Evolutionary conservation across 169 alveolate species (phyloP).

Genomic region (Theileria annulata): DNA sequence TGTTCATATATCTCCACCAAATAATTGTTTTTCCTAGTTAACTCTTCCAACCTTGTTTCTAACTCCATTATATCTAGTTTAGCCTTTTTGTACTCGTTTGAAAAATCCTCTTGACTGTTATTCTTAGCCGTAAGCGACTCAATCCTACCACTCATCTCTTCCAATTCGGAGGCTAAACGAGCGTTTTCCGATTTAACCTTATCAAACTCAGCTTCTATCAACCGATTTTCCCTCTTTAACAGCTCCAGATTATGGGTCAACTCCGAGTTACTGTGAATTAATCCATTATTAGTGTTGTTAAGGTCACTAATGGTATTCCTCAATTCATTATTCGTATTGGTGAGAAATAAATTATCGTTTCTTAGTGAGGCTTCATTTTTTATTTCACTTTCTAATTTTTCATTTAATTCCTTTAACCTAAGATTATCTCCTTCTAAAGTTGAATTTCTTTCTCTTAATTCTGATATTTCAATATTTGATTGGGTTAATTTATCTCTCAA

Average conservation of each 20-base stretch:
- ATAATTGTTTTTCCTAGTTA: conserved; percentile 12
- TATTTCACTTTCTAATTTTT: too few species aligned
- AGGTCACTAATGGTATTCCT: background rate
- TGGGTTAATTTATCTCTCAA: too few species aligned
- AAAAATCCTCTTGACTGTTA: background rate
- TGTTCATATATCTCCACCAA: conserved; percentile 17
- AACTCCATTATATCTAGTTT: background rate
- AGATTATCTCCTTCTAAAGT: too few species aligned
- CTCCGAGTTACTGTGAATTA: background rate
- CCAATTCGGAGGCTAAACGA: background rate
- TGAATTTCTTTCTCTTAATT: too few species aligned
- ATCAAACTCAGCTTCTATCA: conserved; percentile 13
- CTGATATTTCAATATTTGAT: too few species aligned
- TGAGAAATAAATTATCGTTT: too few species aligned
- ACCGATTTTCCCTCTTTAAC: conserved; percentile 5
- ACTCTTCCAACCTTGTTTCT: background rate
- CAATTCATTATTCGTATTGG: too few species aligned
- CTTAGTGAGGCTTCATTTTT: too few species aligned
- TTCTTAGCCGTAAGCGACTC: background rate
- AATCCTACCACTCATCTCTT: background rate
- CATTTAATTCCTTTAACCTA: too few species aligned
- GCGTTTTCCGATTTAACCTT: conserved; percentile 12
- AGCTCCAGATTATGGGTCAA: background rate
- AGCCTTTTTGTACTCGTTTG: background rate
- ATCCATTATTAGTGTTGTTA: background rate